Evolutionary conservation across 768 basidiomycete species (phyloP), one percentile per base, ranked within the genome.

Genomic region (Calocybe gangraenosa): DNA sequence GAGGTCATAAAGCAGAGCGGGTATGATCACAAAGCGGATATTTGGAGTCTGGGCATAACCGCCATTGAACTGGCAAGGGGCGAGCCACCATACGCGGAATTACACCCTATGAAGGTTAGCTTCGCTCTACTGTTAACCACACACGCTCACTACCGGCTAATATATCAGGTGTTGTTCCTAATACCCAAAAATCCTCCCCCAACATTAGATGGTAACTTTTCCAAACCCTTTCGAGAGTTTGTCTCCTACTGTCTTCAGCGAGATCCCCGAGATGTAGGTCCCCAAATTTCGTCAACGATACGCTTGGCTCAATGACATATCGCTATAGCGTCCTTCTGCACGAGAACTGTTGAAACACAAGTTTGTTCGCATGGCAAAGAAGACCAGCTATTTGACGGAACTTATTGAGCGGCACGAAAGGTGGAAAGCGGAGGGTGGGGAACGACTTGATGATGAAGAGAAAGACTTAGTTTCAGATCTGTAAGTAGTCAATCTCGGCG

Each of bases 1-100:
- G 96, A 99, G 61, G 94, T 98, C 18, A 99, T 99, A 72, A 98
- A 98, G 64, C 96, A 99, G 67, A 95, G 92, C 46, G 96, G 96
- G 3, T 99, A 99, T 66, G 96, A 98, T 58, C 88, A 94, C 63
- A 98, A 97, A 62, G 96, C 96, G 13, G 96, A 99, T 65, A 97
- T 99, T 39, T 99, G 96, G 96, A 92, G 88, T 65, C 68, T 99
- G 51, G 96, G 95, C 11, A 95, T 95, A 56, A 99, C 96, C 6
- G 90, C 92, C 22, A 97, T 98, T 54, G 96, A 99, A 63, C 74
- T 99, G 56, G 96, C 96, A 1, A 94, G 87, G 65, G 95, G 95
- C 21, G 95, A 98, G 61, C 96, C 96, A 30, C 96, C 96, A 2
- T 98, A 98, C 59, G 95, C 96, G 1, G 95, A 98, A 56, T 69